Percentiles rank a stretch among this genome's conserved stretches.
Evolutionary conservation across 1,284 basidiomycete species (phyloP).

Genomic region (Trichosporon sp.): DNA sequence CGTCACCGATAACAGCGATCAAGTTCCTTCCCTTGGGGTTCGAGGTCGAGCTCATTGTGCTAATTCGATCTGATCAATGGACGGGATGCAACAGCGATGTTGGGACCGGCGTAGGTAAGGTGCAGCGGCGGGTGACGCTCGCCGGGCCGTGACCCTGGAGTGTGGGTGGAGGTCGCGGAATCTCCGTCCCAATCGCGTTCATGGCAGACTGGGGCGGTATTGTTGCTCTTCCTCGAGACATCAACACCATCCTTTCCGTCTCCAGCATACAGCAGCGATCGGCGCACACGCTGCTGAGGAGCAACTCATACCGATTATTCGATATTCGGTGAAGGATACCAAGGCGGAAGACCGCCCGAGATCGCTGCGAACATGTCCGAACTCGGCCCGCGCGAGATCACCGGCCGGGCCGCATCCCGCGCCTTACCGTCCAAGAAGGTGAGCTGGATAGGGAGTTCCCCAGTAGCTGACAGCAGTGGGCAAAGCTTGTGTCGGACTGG

Average conservation of each 20-base stretch:
- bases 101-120: neutral
- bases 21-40: constrained; percentile 69
- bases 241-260: neutral
- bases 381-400: constrained; percentile 26
- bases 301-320: neutral
- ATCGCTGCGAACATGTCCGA: constrained; percentile 19
- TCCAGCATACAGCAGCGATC: neutral
- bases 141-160: neutral
- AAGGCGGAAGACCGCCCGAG: neutral
- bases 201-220: neutral
- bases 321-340: neutral
- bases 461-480: constrained; percentile 26
- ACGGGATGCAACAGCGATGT: constrained; percentile 13
- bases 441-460: neutral
- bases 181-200: neutral
- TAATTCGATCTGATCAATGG: neutral
- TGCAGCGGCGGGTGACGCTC: constrained; percentile 19
- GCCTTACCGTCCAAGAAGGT: constrained; percentile 30
- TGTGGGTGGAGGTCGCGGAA: neutral
- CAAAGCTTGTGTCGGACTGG: constrained; percentile 21
- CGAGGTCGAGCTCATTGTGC: constrained; percentile 39
- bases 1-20: constrained; percentile 90
- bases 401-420: constrained; percentile 28
- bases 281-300: neutral
- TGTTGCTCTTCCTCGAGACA: constrained; percentile 3